Evolutionary conservation across 2,329 filamentous ascomycete genomes (phyloP).

Genomic region (Ophiostoma himal-ulmi): DNA sequence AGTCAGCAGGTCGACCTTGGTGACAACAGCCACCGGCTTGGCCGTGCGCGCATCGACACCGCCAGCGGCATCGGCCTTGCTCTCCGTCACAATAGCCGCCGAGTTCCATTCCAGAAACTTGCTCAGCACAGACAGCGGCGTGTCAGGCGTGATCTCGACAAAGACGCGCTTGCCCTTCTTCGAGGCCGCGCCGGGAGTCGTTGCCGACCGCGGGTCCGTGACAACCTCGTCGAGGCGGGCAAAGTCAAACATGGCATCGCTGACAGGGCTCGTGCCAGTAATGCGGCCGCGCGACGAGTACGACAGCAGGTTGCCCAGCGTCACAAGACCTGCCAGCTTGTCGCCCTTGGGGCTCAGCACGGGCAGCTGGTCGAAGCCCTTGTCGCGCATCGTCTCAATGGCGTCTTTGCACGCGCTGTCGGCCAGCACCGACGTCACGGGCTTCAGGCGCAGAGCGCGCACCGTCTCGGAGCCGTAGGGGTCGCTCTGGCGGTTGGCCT

Average conservation of each 20-base stretch:
- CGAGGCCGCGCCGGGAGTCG: background rate
- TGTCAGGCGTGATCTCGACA: conserved; percentile 90
- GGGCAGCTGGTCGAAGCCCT: conserved; percentile 94
- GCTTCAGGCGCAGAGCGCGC: conserved; percentile 78
- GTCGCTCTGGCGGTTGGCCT: conserved; percentile 51
- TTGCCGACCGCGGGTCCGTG: conserved; percentile 62
- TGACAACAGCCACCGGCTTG: conserved; percentile 84
- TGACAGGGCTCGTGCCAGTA: conserved; percentile 64
- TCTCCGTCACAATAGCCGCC: conserved; percentile 87
- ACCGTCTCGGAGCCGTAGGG: conserved; percentile 75
- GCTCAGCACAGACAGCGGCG: conserved; percentile 73
- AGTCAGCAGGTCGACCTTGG: conserved; percentile 90
- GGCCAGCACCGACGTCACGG: conserved; percentile 76
- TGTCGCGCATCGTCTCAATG: conserved; percentile 96
- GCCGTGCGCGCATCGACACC: conserved; percentile 48
- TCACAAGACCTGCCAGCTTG: conserved; percentile 84
- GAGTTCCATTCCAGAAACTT: conserved; percentile 98
- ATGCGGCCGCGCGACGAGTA: conserved; percentile 83
- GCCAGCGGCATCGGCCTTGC: conserved; percentile 30
- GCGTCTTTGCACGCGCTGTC: conserved; percentile 73
- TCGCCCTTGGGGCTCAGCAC: conserved; percentile 65
- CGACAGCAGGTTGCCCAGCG: conserved; percentile 86
- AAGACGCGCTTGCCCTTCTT: conserved; percentile 59
- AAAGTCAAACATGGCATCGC: conserved; percentile 96
- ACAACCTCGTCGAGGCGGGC: conserved; percentile 78